Conservation (phyloP, 225 moss, liverwort and hornwort species). For the Physcomitrellopsis africana region DNA sequence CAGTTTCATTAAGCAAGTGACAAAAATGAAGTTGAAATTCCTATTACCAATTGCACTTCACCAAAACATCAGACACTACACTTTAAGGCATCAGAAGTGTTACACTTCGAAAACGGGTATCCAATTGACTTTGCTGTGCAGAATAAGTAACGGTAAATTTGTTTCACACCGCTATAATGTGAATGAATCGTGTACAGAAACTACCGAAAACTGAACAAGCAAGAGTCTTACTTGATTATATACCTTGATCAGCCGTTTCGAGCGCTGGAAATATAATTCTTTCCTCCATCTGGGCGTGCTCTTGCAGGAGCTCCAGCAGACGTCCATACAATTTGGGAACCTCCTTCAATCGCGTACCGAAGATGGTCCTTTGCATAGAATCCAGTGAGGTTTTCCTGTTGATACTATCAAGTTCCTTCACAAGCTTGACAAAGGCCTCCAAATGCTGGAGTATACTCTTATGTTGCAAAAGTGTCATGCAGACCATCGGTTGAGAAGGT, state of each 20-base stretch:
- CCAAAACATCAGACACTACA: background rate
- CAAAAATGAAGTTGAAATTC: background rate
- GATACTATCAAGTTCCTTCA: slow-evolving; percentile 53
- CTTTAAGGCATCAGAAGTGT: background rate
- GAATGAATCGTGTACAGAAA: background rate
- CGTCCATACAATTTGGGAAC: slow-evolving; percentile 73
- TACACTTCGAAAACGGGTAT: background rate
- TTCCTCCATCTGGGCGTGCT: slow-evolving; percentile 99
- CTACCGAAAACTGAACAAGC: background rate
- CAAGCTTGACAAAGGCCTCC: slow-evolving; percentile 61
- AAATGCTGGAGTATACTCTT: slow-evolving; percentile 79
- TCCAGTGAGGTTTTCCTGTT: slow-evolving; percentile 28
- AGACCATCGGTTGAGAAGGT: slow-evolving; percentile 68
- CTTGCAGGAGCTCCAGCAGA: slow-evolving; percentile 81
- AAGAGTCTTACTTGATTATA: background rate
- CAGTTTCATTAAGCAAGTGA: background rate
- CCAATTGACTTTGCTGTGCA: background rate
- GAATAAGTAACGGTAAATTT: background rate
- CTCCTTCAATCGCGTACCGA: slow-evolving; percentile 58
- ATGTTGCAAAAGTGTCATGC: slow-evolving; percentile 74
- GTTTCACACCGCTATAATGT: background rate
- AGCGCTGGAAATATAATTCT: slow-evolving; percentile 82
- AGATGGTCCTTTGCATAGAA: slow-evolving; percentile 36
- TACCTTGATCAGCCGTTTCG: slow-evolving; percentile 73
- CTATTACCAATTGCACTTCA: background rate